Conservation (phyloP, 140 eudicot species). For the Erigeron philadelphicus region DNA sequence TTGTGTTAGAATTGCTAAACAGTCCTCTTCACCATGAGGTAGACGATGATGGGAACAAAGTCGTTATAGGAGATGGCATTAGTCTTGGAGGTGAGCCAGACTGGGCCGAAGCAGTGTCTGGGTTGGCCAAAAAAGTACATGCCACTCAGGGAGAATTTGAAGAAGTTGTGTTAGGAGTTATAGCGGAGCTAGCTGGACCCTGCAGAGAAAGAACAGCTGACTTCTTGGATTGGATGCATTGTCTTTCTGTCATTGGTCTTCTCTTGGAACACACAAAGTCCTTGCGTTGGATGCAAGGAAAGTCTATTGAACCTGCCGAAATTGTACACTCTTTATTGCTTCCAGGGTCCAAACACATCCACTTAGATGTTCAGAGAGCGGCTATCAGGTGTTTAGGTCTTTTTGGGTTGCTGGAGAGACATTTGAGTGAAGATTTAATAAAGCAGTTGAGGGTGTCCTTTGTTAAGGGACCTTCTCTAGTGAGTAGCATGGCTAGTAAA, state of each 20-base stretch:
- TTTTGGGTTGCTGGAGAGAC: conserved; percentile 70
- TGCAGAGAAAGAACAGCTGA: conserved; percentile 97
- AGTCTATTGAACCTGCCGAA: conserved; percentile 73
- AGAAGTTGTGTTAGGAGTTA: conserved; percentile 54
- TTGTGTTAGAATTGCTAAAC: conserved; percentile 60
- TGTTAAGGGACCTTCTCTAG: conserved; percentile 47
- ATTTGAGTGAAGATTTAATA: conserved; percentile 50
- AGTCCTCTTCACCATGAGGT: conserved; percentile 66
- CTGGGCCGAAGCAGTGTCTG: conserved; percentile 86
- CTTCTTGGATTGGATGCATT: conserved; percentile 85
- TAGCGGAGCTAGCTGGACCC: conserved; percentile 76
- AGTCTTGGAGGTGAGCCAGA: conserved; percentile 84
- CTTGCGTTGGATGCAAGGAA: conserved; percentile 65
- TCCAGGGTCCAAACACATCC: conserved; percentile 87
- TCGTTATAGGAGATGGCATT: conserved; percentile 86
- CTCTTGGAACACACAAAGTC: conserved; percentile 71
- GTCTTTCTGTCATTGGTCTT: conserved; percentile 77
- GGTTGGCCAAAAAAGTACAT: conserved; percentile 64
- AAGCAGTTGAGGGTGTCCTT: conserved; percentile 65
- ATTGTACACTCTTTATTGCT: conserved; percentile 66
- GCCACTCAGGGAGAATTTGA: conserved; percentile 81
- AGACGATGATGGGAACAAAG: conserved; percentile 60
- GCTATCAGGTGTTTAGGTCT: conserved; percentile 88
- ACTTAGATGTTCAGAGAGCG: conserved; percentile 87
- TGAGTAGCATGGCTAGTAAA: conserved; percentile 64